Evolutionary conservation across 208 protist species (phyloP), one percentile per base, ranked within the genome.

Genomic region (Crithidia sp.): DNA sequence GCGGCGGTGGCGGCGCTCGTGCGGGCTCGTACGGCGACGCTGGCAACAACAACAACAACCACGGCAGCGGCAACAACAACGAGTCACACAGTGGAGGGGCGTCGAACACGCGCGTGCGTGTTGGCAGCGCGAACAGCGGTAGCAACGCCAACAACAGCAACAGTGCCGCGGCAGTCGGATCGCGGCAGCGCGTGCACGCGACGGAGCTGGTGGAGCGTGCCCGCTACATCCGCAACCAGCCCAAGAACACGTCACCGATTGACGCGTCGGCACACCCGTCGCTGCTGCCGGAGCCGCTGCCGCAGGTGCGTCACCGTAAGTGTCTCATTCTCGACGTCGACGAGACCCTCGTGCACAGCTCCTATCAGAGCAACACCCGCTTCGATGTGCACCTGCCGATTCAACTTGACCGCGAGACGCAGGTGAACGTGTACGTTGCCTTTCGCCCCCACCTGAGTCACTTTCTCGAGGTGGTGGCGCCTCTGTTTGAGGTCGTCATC

Each of bases 271-370:
- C 79, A 19, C 88, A 92, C 66, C 81, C 87, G 36, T 86, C 87
- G 8, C 76, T 97, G 47, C 86, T 97, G 53, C 87, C 93, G 6
- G 49, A 61, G 52, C 82, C 76, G 56, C 65, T 83, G 39, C 76
- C 75, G 41, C 40, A 60, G n/a, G 71, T 83, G 61, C 55, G 71
- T 10, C 71, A 73, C 52, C 92, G 88, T 60, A 93, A 95, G 76
- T 90, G 86, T 58, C 78, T 98, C 40, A 89, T 98, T 52, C 75
- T 96, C 10, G 94, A 97, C 64, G 73, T 98, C 9, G 94, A 98
- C 57, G 92, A 98, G 70, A 98, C 92, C 7, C 83, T 97, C 13
- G 92, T 97, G 74, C 92, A 97, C 82, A 95, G 90, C 74, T 89
- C 77, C 28, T 95, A 86, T 53, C 67, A 95, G 71, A 79, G 79